Conservation (phyloP, 805 yeast species). For the Suhomyces prunicola region DNA sequence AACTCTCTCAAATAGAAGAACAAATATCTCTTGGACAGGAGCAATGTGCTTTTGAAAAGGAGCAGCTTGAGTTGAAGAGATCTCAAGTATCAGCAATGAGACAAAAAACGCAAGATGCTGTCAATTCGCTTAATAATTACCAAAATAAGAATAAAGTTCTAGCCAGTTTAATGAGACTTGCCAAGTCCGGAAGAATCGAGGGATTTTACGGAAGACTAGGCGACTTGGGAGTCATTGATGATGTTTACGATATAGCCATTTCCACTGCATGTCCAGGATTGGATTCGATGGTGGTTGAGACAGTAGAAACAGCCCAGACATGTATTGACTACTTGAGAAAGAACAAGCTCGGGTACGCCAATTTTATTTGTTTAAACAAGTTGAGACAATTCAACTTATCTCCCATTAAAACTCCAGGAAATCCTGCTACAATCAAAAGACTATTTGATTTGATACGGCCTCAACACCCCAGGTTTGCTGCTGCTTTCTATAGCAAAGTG, state of each 20-base stretch:
- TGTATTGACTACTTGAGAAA: conserved; percentile 78
- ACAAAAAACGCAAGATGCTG: conserved; percentile 66
- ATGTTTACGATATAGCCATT: conserved; percentile 84
- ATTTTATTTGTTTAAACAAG: conserved; percentile 77
- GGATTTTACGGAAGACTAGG: conserved; percentile 93
- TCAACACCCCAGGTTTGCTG: conserved; percentile 61
- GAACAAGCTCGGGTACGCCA: conserved; percentile 83
- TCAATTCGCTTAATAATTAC: conserved; percentile 49
- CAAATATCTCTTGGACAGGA: conserved; percentile 59
- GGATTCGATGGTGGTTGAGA: conserved; percentile 90
- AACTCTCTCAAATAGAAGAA: conserved; percentile 45
- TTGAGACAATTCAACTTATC: conserved; percentile 59
- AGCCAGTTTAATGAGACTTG: conserved; percentile 61
- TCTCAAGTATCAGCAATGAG: conserved; percentile 50
- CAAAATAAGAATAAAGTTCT: conserved; percentile 76
- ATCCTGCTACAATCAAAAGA: conserved; percentile 63
- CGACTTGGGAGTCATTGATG: conserved; percentile 87
- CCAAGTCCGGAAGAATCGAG: conserved; percentile 72
- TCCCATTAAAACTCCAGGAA: conserved; percentile 65
- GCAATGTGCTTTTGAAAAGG: conserved; percentile 50
- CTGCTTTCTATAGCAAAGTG: conserved; percentile 86
- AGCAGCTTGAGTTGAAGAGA: conserved; percentile 52
- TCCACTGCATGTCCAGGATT: conserved; percentile 92
- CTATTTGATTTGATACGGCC: conserved; percentile 80
- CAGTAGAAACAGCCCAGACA: conserved; percentile 56